Percentiles rank a stretch among this genome's conserved stretches.
Evolutionary conservation across 345 rosid genomes (phyloP).

Genomic region (Raphanus raphanistrum): DNA sequence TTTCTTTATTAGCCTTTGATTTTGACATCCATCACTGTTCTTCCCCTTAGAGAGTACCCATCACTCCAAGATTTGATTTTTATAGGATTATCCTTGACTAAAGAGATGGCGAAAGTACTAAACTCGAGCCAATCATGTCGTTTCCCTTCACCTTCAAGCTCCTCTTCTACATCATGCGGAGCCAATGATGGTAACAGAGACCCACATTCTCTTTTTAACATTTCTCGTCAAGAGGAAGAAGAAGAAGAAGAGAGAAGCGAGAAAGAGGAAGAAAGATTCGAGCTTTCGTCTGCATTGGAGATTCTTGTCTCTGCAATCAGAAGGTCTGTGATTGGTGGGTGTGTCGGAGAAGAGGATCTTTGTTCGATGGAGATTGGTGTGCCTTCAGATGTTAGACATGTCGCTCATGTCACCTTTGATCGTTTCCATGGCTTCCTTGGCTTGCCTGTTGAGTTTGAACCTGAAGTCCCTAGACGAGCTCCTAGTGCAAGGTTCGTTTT

Average conservation of each 20-base stretch:
- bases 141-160: slow-evolving; percentile 92
- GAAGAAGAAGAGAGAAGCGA: slow-evolving; percentile 36
- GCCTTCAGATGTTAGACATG: slow-evolving; percentile 93
- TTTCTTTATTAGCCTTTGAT: slow-evolving; percentile 47
- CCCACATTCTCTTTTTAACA: slow-evolving; percentile 48
- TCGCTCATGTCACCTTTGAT: slow-evolving; percentile 98
- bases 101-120: slow-evolving; percentile 70
- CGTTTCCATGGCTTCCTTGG: slow-evolving; percentile 98
- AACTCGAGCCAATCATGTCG: slow-evolving; percentile 71
- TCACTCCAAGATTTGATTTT: slow-evolving; percentile 39
- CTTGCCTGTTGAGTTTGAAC: slow-evolving; percentile 96
- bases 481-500: slow-evolving; percentile 86
- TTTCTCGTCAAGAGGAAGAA: slow-evolving; percentile 31
- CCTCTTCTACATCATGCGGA: slow-evolving; percentile 60
- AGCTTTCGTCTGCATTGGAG: slow-evolving; percentile 53
- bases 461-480: slow-evolving; percentile 90
- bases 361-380: slow-evolving; percentile 92
- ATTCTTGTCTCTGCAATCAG: slow-evolving; percentile 71
- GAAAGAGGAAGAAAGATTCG: slow-evolving; percentile 40
- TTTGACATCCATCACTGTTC: slow-evolving; percentile 30
- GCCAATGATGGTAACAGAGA: slow-evolving; percentile 48
- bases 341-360: slow-evolving; percentile 60
- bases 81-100: neutral
- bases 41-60: slow-evolving; percentile 14
- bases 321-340: slow-evolving; percentile 69